Percentiles rank a stretch among this genome's conserved stretches.
These are phyloP conservation scores for Nitzschia palea DNA, from an alignment of 108 stramenopile species.

Conservation along the genomic window DNA sequence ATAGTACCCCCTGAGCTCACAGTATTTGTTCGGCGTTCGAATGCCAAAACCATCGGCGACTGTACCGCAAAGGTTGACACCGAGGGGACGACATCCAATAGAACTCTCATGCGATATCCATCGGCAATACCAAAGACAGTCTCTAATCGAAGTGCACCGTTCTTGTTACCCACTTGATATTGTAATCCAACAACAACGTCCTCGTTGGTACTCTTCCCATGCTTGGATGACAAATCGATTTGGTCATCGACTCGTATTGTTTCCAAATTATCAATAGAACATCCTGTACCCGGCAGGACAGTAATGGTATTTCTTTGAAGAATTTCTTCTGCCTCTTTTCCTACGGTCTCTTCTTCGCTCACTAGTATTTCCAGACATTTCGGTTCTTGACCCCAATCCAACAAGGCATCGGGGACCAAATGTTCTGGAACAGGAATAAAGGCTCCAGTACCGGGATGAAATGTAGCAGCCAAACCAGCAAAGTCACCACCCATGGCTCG, in stretches of 20 bases:
- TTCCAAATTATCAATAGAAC: slow-evolving; percentile 78
- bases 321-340: slow-evolving; percentile 12
- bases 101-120: slow-evolving; percentile 38
- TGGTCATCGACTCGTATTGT: slow-evolving; percentile 45
- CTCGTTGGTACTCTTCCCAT: slow-evolving; percentile 1
- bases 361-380: slow-evolving; percentile 46
- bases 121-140: slow-evolving; percentile 33
- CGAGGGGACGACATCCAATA: slow-evolving; percentile 23
- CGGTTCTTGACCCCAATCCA: slow-evolving; percentile 83
- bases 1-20: slow-evolving; percentile 34
- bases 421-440: slow-evolving; percentile 74
- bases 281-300: slow-evolving; percentile 72
- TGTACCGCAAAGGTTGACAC: slow-evolving; percentile 10
- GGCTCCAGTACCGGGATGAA: slow-evolving; percentile 42
- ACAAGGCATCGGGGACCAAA: slow-evolving; percentile 53
- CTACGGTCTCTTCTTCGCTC: slow-evolving; percentile 34
- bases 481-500: slow-evolving; percentile 65
- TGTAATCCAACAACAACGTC: slow-evolving; percentile 31
- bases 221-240: slow-evolving; percentile 21
- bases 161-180: slow-evolving; percentile 19
- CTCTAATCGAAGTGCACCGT: slow-evolving; percentile 27
- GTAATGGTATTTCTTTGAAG: slow-evolving; percentile 49
- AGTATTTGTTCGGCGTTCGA: slow-evolving; percentile 38
- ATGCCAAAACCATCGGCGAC: slow-evolving; percentile 31
- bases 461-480: slow-evolving; percentile 70